Conservation (phyloP, 306 rosid genomes). For the Fragaria vesca region DNA sequence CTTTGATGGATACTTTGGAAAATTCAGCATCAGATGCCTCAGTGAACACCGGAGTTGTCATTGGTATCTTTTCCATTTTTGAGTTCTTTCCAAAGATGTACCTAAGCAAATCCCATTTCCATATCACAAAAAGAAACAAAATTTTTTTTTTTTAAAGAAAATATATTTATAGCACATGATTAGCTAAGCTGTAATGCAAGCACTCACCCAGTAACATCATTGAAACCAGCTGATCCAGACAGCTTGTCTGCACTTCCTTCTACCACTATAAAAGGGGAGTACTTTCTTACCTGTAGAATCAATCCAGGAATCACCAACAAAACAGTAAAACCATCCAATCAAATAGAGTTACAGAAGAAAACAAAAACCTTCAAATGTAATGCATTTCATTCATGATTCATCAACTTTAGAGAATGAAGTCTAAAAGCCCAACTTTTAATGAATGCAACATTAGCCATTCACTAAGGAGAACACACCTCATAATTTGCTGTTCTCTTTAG, state of each 20-base stretch:
- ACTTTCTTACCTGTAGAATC: conserved; percentile 67
- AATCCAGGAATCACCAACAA: neutral
- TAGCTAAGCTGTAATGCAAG: neutral
- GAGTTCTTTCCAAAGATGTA: conserved; percentile 93
- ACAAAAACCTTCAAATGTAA: neutral
- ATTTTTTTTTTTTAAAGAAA: neutral
- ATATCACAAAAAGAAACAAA: conserved; percentile 8
- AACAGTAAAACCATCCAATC: neutral
- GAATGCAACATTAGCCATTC: neutral
- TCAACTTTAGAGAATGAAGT: neutral
- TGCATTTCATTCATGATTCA: neutral
- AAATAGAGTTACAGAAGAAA: neutral
- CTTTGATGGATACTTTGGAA: conserved; percentile 71
- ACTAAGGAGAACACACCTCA: conserved; percentile 51
- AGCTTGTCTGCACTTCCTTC: conserved; percentile 81
- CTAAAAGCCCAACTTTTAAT: neutral
- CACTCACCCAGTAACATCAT: conserved; percentile 78
- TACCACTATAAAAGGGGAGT: conserved; percentile 64
- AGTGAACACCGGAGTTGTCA: conserved; percentile 97
- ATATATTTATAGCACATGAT: neutral
- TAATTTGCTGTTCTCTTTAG: conserved; percentile 66
- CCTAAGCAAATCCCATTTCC: conserved; percentile 32
- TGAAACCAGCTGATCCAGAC: conserved; percentile 75
- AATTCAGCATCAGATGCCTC: conserved; percentile 54
- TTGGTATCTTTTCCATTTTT: conserved; percentile 66